Evolutionary conservation across 352 stramenopile genomes (phyloP), one percentile per base, ranked within the genome.

Genomic region (Phytophthora melonis): DNA sequence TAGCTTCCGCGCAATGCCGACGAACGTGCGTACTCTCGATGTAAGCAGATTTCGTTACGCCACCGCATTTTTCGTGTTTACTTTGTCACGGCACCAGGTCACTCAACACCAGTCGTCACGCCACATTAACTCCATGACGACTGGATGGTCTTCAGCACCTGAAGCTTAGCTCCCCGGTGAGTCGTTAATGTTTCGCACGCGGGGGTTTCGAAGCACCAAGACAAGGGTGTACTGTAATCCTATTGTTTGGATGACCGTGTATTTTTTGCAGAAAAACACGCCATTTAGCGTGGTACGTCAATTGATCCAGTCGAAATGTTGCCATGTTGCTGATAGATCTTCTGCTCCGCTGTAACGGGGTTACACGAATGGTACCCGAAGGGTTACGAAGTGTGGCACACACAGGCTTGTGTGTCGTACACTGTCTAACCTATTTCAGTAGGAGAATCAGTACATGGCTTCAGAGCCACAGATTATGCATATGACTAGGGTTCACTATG

Each of bases 211-310:
- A 47, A 13, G 9, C 43, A 53, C 18, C 43, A 10, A 53, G 0
- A 3, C 45, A 34, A 30, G 32, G 43, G 32, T 39, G n/a, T n/a
- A 39, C 32, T 11, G n/a, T 43, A 58, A 58, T 58, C 53, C 53
- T 2, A 23, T 59, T 5, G 53, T 59, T 59, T 43, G 53, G 30
- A 59, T 43, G 53, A 0, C 53, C 25, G 13, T 43, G 53, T 21
- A 27, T 59, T 21, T 59, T 59, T 59, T 59, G 53, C 53, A 59
- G 53, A 59, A 30, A 58, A 59, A 27, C 53, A 59, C 53, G 53
- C 53, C 53, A 16, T 59, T 59, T 43, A 59, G 53, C 53, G 53
- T 59, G 53, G 53, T 59, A 59, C 25, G 14, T 11, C 21, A 19
- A 32, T 57, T 59, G 30, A 47, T 41, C 25, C 21, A 59, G 53